Evolutionary conservation across 805 yeast genomes (phyloP).

Genomic region (Saccharomycopsis sp.): DNA sequence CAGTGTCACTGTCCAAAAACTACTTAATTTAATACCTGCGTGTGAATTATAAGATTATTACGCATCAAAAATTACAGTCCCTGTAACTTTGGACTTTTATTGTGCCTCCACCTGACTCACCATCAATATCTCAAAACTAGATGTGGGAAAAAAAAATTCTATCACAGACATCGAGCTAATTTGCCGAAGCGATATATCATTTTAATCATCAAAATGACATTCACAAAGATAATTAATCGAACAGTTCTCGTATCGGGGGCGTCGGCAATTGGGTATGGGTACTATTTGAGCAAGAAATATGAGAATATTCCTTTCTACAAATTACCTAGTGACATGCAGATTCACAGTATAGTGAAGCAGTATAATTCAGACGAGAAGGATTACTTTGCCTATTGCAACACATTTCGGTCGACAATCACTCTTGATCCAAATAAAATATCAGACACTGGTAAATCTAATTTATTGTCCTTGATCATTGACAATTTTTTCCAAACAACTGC

Average conservation of each 20-base stretch:
- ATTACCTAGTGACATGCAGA: constrained; percentile 16
- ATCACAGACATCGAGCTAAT: too few relatives aligned
- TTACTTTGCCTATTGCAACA: constrained; percentile 21
- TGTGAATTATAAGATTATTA: too few relatives aligned
- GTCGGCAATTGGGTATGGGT: constrained; percentile 17
- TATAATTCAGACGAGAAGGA: constrained; percentile 5
- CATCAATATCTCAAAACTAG: too few relatives aligned
- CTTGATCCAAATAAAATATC: constrained; percentile 13
- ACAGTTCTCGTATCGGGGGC: constrained; percentile 3
- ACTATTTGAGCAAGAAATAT: constrained; percentile 18
- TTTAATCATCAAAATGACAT: too few relatives aligned
- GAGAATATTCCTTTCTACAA: constrained; percentile 19
- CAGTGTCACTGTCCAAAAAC: too few relatives aligned
- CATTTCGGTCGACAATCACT: constrained; percentile 8
- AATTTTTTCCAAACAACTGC: background rate
- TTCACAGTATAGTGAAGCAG: constrained; percentile 10
- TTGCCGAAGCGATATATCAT: too few relatives aligned
- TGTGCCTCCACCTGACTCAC: too few relatives aligned
- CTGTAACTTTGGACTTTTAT: too few relatives aligned
- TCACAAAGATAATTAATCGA: constrained; percentile 10
- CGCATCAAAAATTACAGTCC: too few relatives aligned
- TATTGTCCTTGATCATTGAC: background rate
- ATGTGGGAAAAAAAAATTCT: too few relatives aligned
- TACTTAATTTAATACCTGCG: too few relatives aligned
- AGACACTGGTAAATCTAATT: background rate